Conservation (phyloP, 2,329 filamentous ascomycete genomes). For the Colletotrichum sublineola region DNA sequence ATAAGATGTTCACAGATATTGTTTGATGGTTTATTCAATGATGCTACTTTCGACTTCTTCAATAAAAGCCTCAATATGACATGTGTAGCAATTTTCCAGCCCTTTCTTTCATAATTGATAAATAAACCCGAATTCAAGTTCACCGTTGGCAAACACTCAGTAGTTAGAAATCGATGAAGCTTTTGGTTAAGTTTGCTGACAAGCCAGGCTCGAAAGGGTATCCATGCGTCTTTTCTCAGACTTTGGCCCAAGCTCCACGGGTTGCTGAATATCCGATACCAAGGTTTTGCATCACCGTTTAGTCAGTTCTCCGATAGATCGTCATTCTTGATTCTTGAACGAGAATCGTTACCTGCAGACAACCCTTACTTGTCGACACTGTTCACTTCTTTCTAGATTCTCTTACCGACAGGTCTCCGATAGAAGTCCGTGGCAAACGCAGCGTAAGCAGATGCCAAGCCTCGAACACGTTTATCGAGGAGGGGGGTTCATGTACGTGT, state of each 20-base stretch:
- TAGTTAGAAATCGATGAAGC: not conserved
- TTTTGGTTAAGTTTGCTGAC: conserved; percentile 1
- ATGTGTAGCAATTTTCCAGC: not conserved
- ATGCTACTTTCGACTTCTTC: conserved; percentile 1
- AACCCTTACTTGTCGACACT: not conserved
- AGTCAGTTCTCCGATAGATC: conserved; percentile 34
- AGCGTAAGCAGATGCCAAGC: conserved; percentile 4
- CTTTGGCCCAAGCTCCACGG: conserved; percentile 30
- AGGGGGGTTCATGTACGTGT: conserved; percentile 24
- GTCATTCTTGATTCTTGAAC: conserved; percentile 21
- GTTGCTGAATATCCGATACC: conserved; percentile 31
- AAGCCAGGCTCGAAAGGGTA: not conserved
- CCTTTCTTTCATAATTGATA: not conserved
- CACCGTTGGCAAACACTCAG: not conserved
- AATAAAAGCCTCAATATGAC: not conserved
- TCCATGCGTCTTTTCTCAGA: conserved; percentile 14
- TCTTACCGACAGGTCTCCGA: conserved; percentile 41
- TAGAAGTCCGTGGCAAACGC: conserved; percentile 15
- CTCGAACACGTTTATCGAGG: conserved; percentile 14
- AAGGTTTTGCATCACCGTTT: conserved; percentile 25
- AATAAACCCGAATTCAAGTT: not conserved
- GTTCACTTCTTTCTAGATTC: not conserved
- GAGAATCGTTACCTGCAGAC: conserved; percentile 13
- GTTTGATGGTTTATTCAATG: conserved; percentile 16
- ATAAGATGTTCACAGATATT: conserved; percentile 7